Base-by-base conservation (phyloP, 2,329 filamentous ascomycete genomes). In the Rachicladosporium sp. region DNA sequence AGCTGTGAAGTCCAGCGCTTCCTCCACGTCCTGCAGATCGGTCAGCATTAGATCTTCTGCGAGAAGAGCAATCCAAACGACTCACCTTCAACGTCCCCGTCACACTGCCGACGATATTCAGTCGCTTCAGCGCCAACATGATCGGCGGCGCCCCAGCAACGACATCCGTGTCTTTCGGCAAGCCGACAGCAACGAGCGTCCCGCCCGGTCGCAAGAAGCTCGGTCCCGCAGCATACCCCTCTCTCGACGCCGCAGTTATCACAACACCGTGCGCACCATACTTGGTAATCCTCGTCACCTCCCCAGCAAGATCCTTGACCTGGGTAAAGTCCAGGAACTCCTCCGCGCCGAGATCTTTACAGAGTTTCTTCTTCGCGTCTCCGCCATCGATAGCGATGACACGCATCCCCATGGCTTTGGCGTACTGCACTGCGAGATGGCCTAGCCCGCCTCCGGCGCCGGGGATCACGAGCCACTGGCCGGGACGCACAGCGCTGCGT, bases 101-200 rank as follows among this genome's bases (percentile, higher is more conserved):
- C n/a, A 66, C 58, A 42, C 57, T 62, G 0, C 63, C 63, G 12
- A 67, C 63, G 31, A 66, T 47, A 41, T 66, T 66, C 40, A 66
- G 40, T 36, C 56, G 59, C 50, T 55, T 64, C 53, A 65, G 35
- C 29, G 55, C 60, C 48, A 65, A 42, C 46, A 56, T 36, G 10
- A 64, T 37, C 8, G 64, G 64, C 35, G 57, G 52, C 19, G 62
- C 60, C 19, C 60, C 60, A 6, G 59, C 60, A 11, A 61, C 31
- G 4, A 62, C 47, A 19, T 48, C 52, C 1, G 53, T 43, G 41
- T 60, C 56, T 12, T 46, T 46, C 2, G 60, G 60, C 30, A 61
- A 45, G 10, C 58, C 60, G 11, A 61, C 60, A 6, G 53, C 55
- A 4, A 62, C 60, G 27, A 62, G 48, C 0, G 58, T 63, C 3